Evolutionary conservation across 1,284 basidiomycete species (phyloP), one percentile per base, ranked within the genome.

Genomic region (Rhodotorula sp.): DNA sequence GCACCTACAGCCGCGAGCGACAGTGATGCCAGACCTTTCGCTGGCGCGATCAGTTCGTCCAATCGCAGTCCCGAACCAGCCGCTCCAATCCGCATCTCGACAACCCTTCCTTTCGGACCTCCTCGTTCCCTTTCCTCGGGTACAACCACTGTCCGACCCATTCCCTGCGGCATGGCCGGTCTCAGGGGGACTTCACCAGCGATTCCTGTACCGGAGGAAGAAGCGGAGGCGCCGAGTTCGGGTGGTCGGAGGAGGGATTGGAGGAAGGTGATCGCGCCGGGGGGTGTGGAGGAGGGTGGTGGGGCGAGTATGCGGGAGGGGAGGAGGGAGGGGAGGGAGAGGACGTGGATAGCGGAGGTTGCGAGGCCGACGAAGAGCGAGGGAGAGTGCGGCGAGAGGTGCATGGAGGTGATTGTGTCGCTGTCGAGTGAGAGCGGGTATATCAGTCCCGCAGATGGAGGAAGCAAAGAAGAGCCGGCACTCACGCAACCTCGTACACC

Each of bases 291-390:
- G 64, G 90, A 82, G 85, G 82, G 77, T 36, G 79, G 71, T 2
- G 88, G 84, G 2, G 86, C 84, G 73, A 96, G 86, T 24, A 89
- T 89, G 47, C 92, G 89, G 36, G 95, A 83, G 44, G 89, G 86
- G 79, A 98, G 94, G 76, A 94, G 91, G 1, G 94, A 95, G 1
- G 90, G 87, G 47, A 95, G 86, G 72, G 96, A 90, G 78, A 94
- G 91, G 39, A 94, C 79, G 68, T 90, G 86, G 59, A 97, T 86
- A n/a, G 46, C 94, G 3, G 73, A 61, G 15, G 68, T 29, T 0
- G 47, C n/a, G n/a, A 79, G 79, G 55, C 79, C 79, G 48, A 81
- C 67, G 20, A 77, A 62, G 34, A 80, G 85, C 44, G 89, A 83
- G 0, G 90, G 85, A 0, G 87, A 86, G 9, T 88, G 88, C 20